Evolutionary conservation across 768 basidiomycete species (phyloP), one percentile per base, ranked within the genome.

Genomic region (Lepiota venenata): DNA sequence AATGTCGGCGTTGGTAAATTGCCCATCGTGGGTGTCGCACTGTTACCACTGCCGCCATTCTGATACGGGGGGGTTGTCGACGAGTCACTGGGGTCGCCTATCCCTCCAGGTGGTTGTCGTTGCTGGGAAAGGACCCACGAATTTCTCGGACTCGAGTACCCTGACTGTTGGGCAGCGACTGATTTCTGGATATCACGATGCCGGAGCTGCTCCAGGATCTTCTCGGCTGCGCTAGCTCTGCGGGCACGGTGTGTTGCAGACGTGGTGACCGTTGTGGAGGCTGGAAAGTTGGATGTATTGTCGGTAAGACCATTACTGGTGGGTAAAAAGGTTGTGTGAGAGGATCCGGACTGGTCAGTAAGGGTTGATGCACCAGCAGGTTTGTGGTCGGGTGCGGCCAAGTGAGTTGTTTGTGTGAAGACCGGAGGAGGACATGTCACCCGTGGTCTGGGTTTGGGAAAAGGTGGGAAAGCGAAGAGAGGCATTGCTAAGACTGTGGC

Each of bases 161-260:
- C 49, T 37, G 14, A 22, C 49, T 39, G n/a, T n/a, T 40, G 25
- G 36, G 61, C 62, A 7, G 58, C 56, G 14, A 72, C 71, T 1
- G 71, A 64, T 61, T 78, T 78, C 52, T 78, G 80, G n/a, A 79
- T 67, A 56, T 83, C 82, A 47, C 79, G 76, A 57, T 68, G 79
- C 12, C 82, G 76, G 20, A 87, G 71, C 56, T 86, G 82, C 60
- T 87, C 87, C 11, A 89, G 71, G 0, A 85, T 80, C 47, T 78
- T 81, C 63, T 89, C 87, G 0, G 87, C 87, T 10, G 81, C 84
- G 56, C 87, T 88, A 3, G 80, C 70, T 52, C 82, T 69, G 53
- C 84, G 77, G 8, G 76, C 74, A 25, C 74, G 69, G 52, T 71
- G 66, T 46, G 72, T 66, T 14, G 70, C 67, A 16, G 71, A 67